Evolutionary conservation across 768 basidiomycete species (phyloP).

Genomic region (Mycena alexandri): DNA sequence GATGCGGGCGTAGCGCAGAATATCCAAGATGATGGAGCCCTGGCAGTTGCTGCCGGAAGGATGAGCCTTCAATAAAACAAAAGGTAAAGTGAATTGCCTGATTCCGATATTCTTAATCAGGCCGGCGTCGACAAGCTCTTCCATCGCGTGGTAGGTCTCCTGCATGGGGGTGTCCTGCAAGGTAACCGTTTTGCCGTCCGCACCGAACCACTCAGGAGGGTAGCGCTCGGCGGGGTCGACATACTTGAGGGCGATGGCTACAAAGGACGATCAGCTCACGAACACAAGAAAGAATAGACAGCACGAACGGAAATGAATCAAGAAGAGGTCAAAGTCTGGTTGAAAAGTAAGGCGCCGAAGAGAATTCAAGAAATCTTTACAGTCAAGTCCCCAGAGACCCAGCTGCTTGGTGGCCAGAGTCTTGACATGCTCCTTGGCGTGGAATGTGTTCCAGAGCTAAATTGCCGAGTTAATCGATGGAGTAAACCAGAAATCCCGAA

Average conservation of each 20-base stretch:
- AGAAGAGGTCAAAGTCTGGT: conserved; percentile 82
- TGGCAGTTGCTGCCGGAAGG: conserved; percentile 71
- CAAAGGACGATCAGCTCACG: too few species aligned
- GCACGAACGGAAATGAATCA: conserved; percentile 78
- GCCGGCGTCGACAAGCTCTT: conserved; percentile 79
- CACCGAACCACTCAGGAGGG: conserved; percentile 87
- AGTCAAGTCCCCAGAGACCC: conserved; percentile 82
- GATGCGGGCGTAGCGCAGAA: conserved; percentile 83
- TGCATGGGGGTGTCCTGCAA: conserved; percentile 75
- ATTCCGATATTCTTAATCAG: conserved; percentile 85
- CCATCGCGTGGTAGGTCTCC: conserved; percentile 89
- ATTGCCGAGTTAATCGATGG: background rate
- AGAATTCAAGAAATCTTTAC: background rate
- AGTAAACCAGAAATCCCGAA: background rate
- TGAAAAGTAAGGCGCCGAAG: background rate
- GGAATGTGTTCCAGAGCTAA: conserved; percentile 93
- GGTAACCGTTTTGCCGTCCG: conserved; percentile 64
- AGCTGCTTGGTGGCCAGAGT: conserved; percentile 73
- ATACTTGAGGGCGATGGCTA: conserved; percentile 77
- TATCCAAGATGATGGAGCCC: conserved; percentile 78
- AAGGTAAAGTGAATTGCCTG: conserved; percentile 55
- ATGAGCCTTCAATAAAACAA: conserved; percentile 7
- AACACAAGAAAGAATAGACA: too few species aligned
- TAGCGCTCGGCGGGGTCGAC: conserved; percentile 82
- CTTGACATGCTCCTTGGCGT: conserved; percentile 80